These are phyloP conservation scores for Garcia nutans DNA, from an alignment of 345 rosid species.

Conservation along the genomic window DNA sequence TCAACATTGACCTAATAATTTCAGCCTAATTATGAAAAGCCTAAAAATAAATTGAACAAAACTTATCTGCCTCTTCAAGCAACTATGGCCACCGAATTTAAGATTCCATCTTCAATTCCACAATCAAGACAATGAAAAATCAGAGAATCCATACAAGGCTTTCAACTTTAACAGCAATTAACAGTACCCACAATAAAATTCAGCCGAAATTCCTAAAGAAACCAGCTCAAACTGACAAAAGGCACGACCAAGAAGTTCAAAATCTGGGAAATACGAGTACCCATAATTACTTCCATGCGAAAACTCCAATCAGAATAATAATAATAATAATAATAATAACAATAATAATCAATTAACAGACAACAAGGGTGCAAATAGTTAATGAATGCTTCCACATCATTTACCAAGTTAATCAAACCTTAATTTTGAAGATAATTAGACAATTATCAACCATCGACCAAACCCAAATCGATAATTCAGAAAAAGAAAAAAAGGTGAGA, in stretches of 20 bases:
- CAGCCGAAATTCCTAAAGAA: not conserved
- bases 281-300: not conserved
- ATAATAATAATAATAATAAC: not conserved
- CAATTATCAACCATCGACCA: not conserved
- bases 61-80: not conserved
- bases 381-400: not conserved
- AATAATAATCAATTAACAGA: not conserved
- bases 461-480: slow-evolving; percentile 13
- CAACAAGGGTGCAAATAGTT: not conserved
- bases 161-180: not conserved
- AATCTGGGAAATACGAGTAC: not conserved
- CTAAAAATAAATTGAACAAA: not conserved
- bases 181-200: not conserved
- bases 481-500: not conserved
- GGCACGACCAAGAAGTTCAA: not conserved
- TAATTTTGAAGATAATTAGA: not conserved
- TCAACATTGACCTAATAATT: not conserved
- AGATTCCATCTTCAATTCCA: not conserved
- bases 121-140: not conserved
- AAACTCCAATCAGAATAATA: not conserved
- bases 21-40: not conserved
- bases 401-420: not conserved
- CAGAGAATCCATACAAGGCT: not conserved
- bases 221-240: not conserved
- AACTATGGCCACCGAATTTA: not conserved